Evolutionary conservation across 495 filamentous ascomycete genomes (phyloP).

Genomic region (Arthonia radiata): DNA sequence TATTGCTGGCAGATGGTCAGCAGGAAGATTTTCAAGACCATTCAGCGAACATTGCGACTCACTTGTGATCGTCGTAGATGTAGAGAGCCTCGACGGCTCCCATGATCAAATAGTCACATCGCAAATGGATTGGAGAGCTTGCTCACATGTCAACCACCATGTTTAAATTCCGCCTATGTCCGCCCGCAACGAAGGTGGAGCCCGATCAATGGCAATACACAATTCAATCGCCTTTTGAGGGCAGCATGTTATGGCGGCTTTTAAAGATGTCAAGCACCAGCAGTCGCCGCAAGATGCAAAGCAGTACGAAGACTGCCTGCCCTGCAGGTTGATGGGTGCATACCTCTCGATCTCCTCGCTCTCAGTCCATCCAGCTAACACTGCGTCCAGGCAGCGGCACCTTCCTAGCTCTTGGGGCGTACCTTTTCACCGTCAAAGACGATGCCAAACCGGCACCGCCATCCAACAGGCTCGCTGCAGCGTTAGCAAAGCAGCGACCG

Average conservation of each 20-base stretch:
- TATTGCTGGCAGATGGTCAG: constrained; percentile 20
- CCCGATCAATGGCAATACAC: too few species aligned
- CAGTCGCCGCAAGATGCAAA: constrained; percentile 3
- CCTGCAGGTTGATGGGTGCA: constrained; percentile 16
- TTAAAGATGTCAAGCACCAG: not conserved
- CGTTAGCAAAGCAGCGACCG: not conserved
- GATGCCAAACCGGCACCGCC: not conserved
- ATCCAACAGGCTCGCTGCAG: not conserved
- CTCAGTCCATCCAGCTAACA: not conserved
- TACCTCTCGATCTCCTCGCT: not conserved
- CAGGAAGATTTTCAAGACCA: constrained; percentile 3
- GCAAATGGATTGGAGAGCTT: too few species aligned
- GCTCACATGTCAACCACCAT: too few species aligned
- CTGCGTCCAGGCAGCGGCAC: not conserved
- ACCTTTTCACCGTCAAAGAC: not conserved
- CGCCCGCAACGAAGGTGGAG: too few species aligned
- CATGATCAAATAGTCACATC: constrained; percentile 7
- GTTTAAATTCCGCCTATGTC: too few species aligned
- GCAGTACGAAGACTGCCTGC: constrained; percentile 13
- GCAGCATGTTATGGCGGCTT: not conserved
- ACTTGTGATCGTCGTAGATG: constrained; percentile 88
- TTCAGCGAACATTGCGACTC: constrained; percentile 6
- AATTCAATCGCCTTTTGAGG: too few species aligned
- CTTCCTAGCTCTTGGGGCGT: not conserved
- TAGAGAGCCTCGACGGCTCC: constrained; percentile 81